These are phyloP conservation scores for Acrocalymma vagum DNA, from an alignment of 2,329 filamentous ascomycete genomes.

Conservation along the genomic window DNA sequence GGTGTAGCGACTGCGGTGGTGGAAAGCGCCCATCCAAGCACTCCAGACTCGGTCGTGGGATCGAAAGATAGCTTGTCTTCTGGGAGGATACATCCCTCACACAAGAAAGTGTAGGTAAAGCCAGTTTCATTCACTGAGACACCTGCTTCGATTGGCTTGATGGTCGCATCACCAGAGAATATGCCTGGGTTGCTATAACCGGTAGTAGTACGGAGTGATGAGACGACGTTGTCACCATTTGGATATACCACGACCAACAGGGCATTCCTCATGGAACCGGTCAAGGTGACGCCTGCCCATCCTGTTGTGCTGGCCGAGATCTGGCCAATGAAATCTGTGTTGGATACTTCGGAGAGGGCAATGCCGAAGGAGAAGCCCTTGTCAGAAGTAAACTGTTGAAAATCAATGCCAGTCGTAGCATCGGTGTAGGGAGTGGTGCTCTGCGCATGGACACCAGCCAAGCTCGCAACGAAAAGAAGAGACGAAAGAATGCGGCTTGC, in stretches of 20 bases:
- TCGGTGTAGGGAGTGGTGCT: conserved; percentile 19
- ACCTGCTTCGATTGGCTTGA: conserved; percentile 56
- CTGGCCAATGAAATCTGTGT: conserved; percentile 60
- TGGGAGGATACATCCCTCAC: conserved; percentile 34
- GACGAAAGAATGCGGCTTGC: no score
- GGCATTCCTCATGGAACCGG: conserved; percentile 53
- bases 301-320: conserved; percentile 54
- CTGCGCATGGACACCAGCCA: conserved; percentile 15
- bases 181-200: conserved; percentile 48
- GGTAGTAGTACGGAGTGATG: conserved; percentile 53
- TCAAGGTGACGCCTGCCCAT: conserved; percentile 58
- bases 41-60: conserved; percentile 1
- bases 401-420: conserved; percentile 19
- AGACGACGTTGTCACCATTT: conserved; percentile 52
- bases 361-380: conserved; percentile 56
- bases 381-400: conserved; percentile 28
- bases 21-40: conserved; percentile 24
- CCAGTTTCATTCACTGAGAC: conserved; percentile 60
- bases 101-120: conserved; percentile 61
- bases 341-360: conserved; percentile 51
- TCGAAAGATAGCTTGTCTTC: conserved; percentile 14
- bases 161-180: conserved; percentile 45
- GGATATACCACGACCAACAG: conserved; percentile 59
- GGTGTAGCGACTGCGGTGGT: conserved; percentile 22
- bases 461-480: no score